A percentile compares a stretch with the other conserved stretches of the same genome.
These are phyloP conservation scores for Colletotrichum sp. DNA, from an alignment of 2,329 filamentous ascomycete genomes.

Conservation along the genomic window DNA sequence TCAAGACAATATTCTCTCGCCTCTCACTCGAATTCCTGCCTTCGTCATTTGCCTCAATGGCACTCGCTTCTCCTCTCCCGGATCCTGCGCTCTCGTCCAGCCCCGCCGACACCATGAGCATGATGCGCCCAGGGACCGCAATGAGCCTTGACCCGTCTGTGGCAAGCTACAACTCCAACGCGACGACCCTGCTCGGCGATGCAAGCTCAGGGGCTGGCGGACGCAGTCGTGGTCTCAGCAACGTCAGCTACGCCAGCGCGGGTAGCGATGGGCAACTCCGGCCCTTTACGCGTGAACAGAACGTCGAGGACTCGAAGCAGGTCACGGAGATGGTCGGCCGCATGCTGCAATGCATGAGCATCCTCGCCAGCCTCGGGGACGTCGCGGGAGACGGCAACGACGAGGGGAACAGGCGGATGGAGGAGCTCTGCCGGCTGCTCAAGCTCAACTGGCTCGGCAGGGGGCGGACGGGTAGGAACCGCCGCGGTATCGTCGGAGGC, in stretches of 20 bases:
- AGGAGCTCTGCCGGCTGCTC: slow-evolving; percentile 82
- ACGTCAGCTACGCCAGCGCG: slow-evolving; percentile 72
- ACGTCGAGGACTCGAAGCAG: slow-evolving; percentile 73
- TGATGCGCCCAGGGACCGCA: slow-evolving; percentile 72
- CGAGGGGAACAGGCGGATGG: slow-evolving; percentile 77
- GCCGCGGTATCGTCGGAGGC: slow-evolving; percentile 85
- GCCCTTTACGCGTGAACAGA: slow-evolving; percentile 65
- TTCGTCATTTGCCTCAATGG: slow-evolving; percentile 55
- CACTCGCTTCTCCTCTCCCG: slow-evolving; percentile 57
- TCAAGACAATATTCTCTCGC: slow-evolving; percentile 90
- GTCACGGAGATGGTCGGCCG: slow-evolving; percentile 93
- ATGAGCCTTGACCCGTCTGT: slow-evolving; percentile 75
- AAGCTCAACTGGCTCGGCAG: slow-evolving; percentile 97
- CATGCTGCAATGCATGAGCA: slow-evolving; percentile 95
- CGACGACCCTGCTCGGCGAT: slow-evolving; percentile 79
- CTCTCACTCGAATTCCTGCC: slow-evolving; percentile 81
- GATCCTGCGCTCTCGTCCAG: slow-evolving; percentile 56
- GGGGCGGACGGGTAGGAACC: slow-evolving; percentile 85
- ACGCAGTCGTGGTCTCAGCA: slow-evolving; percentile 83
- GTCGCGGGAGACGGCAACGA: slow-evolving; percentile 60
- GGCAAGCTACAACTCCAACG: slow-evolving; percentile 81
- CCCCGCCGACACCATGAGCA: slow-evolving; percentile 44
- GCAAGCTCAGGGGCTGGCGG: slow-evolving; percentile 57
- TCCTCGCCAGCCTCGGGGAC: slow-evolving; percentile 72
- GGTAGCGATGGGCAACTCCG: slow-evolving; percentile 50